Base-by-base conservation (phyloP, 139 green algal genomes). In the Chlorella sp. region DNA sequence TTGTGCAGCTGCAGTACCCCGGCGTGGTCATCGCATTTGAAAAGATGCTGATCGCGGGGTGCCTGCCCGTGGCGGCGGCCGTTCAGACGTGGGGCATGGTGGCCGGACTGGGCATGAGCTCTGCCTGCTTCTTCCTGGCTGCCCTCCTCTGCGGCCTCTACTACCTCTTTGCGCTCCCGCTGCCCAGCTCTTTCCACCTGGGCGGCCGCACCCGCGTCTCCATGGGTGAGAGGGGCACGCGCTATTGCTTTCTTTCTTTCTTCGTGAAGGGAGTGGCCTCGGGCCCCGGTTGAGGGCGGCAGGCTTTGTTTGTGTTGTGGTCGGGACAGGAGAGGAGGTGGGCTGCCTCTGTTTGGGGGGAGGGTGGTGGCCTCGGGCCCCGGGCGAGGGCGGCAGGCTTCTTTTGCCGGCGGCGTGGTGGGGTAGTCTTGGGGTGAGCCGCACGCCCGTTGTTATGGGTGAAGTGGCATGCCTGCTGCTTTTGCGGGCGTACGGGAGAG, bases 101-200 rank as follows among this genome's bases (percentile, higher is more conserved):
- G 1, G 86, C 89, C 5, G 85, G 95, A 0, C 88, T 95, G 78
- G 92, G 93, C 40, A 91, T 94, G 32, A 81, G 80, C 1, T 84
- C 91, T n/a, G 94, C 97, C 48, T 94, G 96, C n/a, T 99, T 97
- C 94, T 98, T 97, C 93, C 91, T 97, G 36, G 93, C 94, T 1
- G 93, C 86, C 11, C 68, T 97, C 36, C 92, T 96, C 42, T 97
- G 91, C 86, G 78, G 53, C 36, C 89, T 96, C 73, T 99, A 97
- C 92, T 92, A 91, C 88, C 39, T 94, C n/a, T 94, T 99, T 34
- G 96, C 83, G 4, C 89, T 94, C 77, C 97, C 97, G 21, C 93
- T 97, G 80, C 85, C 91, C 28, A 97, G 95, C 14, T 98, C 97
- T 2, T 99, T 99, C 91, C 87, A 92, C 85, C 85, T 89, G 71